Base-by-base conservation (phyloP, 345 rosid species). In the Microcos paniculata region DNA sequence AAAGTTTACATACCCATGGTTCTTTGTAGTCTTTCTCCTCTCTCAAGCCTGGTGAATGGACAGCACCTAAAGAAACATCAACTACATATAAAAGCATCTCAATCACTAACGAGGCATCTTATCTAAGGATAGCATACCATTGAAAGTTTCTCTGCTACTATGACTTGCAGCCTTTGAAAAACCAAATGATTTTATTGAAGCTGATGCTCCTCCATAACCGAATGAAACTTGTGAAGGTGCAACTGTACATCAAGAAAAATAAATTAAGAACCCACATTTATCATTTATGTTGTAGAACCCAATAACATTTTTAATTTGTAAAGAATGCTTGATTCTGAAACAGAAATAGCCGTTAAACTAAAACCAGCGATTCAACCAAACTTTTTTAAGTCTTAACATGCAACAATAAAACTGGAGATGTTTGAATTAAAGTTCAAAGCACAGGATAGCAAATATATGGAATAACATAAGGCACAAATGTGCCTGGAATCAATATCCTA, bases 1-100 rank as follows among this genome's bases (percentile, higher is more conserved):
- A 69, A 9, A 70, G 56, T 77, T 67, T 49, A 77, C 94, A n/a
- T 51, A 94, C 97, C 98, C 98, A 94, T 76, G 97, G 97, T 80
- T 94, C 98, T 67, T 78, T 61, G 77, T 94, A 92, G 72, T 86
- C 90, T 78, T 83, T 87, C 76, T 84, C 87, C 79, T 52, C 78
- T 40, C 82, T 78, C 10, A 70, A 53, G 38, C 77, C 77, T 35
- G 85, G 78, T 71, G 77, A 64, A 80, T 64, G 45, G 64, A 80
- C 86, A 82, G 77, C 77, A 79, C 79, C 94, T 88, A 84, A 79
- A 69, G 71, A 82, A 77, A 63, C 53, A 56, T 16, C 48, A 71
- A 46, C n/a, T 23, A 63, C n/a, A 1, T 74, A 71, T 80, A 64
- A 76, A 66, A 26, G 71, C 9, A 62, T 51, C 35, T 52, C 33